phyloP scores from a whole-genome alignment of 768 basidiomycete species.

The Leccinum subtestaceum region DNA sequence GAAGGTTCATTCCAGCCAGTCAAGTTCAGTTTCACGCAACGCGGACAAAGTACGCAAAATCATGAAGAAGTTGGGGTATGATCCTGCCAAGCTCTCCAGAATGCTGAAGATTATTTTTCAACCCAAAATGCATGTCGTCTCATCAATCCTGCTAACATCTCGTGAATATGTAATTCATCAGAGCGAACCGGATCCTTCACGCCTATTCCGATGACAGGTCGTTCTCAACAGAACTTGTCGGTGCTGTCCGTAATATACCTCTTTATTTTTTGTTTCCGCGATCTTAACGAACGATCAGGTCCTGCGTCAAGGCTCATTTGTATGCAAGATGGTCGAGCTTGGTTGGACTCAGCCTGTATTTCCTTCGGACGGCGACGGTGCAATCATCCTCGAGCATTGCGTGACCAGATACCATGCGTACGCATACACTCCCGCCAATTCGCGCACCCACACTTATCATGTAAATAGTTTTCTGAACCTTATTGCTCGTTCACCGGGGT shows the following conservation, averaged over 20 bases:
- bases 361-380: conserved; percentile 38
- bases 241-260: conserved; percentile 40
- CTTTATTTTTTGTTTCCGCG: background rate
- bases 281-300: conserved; percentile 33
- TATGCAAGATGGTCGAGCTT: conserved; percentile 50
- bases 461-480: conserved; percentile 47
- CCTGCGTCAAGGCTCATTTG: conserved; percentile 53
- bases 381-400: conserved; percentile 44
- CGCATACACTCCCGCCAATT: conserved; percentile 5
- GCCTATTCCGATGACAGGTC: conserved; percentile 49
- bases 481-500: conserved; percentile 41
- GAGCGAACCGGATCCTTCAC: conserved; percentile 37
- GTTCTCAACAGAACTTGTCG: conserved; percentile 54
- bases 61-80: conserved; percentile 10
- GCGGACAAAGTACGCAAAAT: background rate
- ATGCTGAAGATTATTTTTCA: conserved; percentile 6
- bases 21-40: background rate
- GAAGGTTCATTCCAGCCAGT: background rate
- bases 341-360: conserved; percentile 47
- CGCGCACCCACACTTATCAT: background rate
- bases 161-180: background rate
- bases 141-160: background rate
- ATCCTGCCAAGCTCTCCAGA: conserved; percentile 6
- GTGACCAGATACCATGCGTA: conserved; percentile 58
- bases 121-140: conserved; percentile 19